phyloP scores from a whole-genome alignment of 176 grass and related monocot species.

The Tuctoria greenei region DNA sequence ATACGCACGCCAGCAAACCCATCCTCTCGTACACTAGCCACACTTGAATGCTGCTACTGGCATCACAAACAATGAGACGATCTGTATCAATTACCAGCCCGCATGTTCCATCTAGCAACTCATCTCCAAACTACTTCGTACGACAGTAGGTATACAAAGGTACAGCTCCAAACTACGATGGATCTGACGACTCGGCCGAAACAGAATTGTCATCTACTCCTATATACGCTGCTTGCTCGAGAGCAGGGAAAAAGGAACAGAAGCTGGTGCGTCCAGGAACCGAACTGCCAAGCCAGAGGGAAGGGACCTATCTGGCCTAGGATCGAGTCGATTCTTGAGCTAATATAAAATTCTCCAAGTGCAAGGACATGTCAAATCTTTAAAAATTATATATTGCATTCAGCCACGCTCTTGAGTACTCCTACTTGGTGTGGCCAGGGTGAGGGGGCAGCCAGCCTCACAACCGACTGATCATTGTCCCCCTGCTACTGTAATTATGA shows the following conservation, averaged over 20 bases:
- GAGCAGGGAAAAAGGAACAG: conserved; percentile 1
- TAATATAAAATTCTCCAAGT: conserved; percentile 22
- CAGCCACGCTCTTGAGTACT: conserved; percentile 35
- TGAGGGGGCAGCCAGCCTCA: conserved; percentile 37
- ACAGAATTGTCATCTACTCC: conserved; percentile 20
- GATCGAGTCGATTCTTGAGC: background rate
- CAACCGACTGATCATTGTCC: conserved; percentile 78
- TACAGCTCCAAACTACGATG: conserved; percentile 49
- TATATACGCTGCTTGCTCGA: too few relatives aligned
- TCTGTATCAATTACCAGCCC: background rate
- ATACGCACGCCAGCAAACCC: background rate
- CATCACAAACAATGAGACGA: conserved; percentile 35
- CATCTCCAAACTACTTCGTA: too few relatives aligned
- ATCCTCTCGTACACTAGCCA: background rate
- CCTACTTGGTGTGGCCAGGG: conserved; percentile 39
- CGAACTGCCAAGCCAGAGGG: background rate
- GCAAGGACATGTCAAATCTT: conserved; percentile 52
- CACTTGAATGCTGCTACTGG: conserved; percentile 6
- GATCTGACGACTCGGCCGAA: conserved; percentile 43
- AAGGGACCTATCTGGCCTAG: background rate
- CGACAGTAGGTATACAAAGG: conserved; percentile 40
- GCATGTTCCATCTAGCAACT: conserved; percentile 19
- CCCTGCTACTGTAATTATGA: conserved; percentile 54
- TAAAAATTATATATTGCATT: conserved; percentile 30
- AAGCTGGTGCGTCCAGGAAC: conserved; percentile 14